Evolutionary conservation across 352 stramenopile species (phyloP).

Genomic region (Pythium rishiriense): DNA sequence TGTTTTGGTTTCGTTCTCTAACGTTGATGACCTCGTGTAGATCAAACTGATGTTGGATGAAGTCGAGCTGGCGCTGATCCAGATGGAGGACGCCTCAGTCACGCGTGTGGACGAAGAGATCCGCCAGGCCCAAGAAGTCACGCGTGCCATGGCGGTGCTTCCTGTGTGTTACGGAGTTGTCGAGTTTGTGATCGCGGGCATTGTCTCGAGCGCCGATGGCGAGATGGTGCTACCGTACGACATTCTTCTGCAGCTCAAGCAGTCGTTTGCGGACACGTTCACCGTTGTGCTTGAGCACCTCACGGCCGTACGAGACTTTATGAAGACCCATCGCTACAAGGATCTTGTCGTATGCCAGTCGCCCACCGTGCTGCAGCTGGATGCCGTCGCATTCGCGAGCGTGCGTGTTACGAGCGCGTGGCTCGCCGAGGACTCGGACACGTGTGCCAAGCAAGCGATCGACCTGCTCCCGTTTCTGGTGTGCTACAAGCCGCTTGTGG

Average conservation of each 20-base stretch:
- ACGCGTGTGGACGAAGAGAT: conserved; percentile 44
- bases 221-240: conserved; percentile 62
- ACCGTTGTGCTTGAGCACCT: conserved; percentile 72
- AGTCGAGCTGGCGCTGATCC: conserved; percentile 65
- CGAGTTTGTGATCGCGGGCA: conserved; percentile 63
- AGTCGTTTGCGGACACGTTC: conserved; percentile 68
- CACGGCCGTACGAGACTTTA: conserved; percentile 63
- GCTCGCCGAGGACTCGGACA: conserved; percentile 84
- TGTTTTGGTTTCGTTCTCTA: no score
- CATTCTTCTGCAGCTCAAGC: conserved; percentile 72
- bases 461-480: conserved; percentile 80
- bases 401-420: conserved; percentile 75
- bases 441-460: conserved; percentile 62
- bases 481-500: conserved; percentile 57
- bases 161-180: conserved; percentile 79
- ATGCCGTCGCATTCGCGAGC: conserved; percentile 78
- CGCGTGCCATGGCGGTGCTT: conserved; percentile 57
- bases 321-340: conserved; percentile 69
- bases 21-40: conserved; percentile 25
- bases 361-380: conserved; percentile 47
- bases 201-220: conserved; percentile 54
- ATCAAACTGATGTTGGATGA: conserved; percentile 88
- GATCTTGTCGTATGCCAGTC: conserved; percentile 41
- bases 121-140: conserved; percentile 51
- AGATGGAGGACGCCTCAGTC: conserved; percentile 61